Evolutionary conservation across 179 eudicot genomes (phyloP), one percentile per base, ranked within the genome.

Genomic region (Pouteria campechiana): DNA sequence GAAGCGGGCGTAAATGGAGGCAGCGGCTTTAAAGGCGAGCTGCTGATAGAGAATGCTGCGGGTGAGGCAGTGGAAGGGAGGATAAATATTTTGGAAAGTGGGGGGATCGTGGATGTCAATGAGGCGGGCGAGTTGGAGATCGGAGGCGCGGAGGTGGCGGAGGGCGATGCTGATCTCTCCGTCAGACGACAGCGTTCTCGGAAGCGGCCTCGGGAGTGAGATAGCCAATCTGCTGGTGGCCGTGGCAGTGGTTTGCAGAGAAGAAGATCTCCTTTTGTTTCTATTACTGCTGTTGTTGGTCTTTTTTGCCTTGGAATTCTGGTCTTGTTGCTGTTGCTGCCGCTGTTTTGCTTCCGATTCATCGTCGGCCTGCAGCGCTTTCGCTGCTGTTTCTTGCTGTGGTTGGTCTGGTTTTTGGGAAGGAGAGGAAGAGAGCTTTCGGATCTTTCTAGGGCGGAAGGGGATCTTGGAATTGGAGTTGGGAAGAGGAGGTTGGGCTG

Each of bases 1-100:
- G 28, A 89, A 89, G 7, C 93, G 78, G 1, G 72, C 64, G 60
- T 79, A 89, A 37, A 85, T 74, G 0, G 89, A 65, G 0, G 81
- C 62, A 10, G 84, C 96, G 18, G 96, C 94, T 35, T 82, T 90
- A 58, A 46, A 81, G 0, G 98, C 96, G 9, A 90, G 73, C 30
- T 90, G 96, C 46, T 90, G 98, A 46, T 86, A 90, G 13, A 90
- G 64, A 43, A 90, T 90, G 47, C 70, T 58, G 29, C 65, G 81
- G 38, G 82, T 37, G 14, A 90, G 65, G 41, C 95, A 89, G 1
- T 69, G 68, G 36, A 90, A 90, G 0, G 98, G 95, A 31, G 75
- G 37, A 10, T 64, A 76, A 46, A 61, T 74, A 8, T 75, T 37
- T 11, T 81, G 82, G 58, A 86, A 90, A 0, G 70, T 37, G 0